Evolutionary conservation across 2,329 filamentous ascomycete species (phyloP).

Genomic region (Botrytis pseudocinerea): DNA sequence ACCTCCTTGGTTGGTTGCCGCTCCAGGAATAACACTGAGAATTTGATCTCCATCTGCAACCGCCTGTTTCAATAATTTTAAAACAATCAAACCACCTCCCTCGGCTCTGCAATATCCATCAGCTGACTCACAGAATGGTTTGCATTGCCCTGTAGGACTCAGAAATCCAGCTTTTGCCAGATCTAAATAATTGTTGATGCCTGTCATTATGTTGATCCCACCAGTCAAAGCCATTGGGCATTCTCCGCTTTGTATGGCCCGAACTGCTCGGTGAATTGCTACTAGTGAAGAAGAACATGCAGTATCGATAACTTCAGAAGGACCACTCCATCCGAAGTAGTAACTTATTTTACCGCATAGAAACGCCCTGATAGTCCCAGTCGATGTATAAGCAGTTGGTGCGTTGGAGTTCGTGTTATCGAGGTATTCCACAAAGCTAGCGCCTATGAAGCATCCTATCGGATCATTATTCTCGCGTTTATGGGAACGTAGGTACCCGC

Average conservation of each 20-base stretch:
- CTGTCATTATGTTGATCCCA: constrained; percentile 19
- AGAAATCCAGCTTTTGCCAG: constrained; percentile 18
- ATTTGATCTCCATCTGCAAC: constrained; percentile 52
- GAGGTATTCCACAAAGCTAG: constrained; percentile 21
- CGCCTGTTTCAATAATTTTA: constrained; percentile 43
- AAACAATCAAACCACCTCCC: constrained; percentile 48
- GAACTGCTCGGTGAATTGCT: constrained; percentile 39
- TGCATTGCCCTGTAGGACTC: constrained; percentile 18
- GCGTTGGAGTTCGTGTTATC: constrained; percentile 23
- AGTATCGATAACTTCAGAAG: constrained; percentile 44
- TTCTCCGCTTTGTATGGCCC: constrained; percentile 29
- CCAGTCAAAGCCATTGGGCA: constrained; percentile 21
- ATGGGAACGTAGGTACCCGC: constrained; percentile 7
- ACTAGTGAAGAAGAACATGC: constrained; percentile 44
- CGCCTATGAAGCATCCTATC: constrained; percentile 28
- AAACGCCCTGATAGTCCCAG: constrained; percentile 40
- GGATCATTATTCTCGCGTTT: background rate
- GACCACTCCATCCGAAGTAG: constrained; percentile 44
- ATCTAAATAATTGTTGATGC: constrained; percentile 3
- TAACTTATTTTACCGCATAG: constrained; percentile 46
- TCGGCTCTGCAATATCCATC: constrained; percentile 59
- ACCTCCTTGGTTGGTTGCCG: constrained; percentile 58
- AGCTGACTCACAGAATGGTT: constrained; percentile 48
- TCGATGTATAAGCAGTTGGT: constrained; percentile 29
- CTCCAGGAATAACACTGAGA: constrained; percentile 54